Conservation (phyloP, 2,329 filamentous ascomycete genomes). For the Alternaria brassicae region DNA sequence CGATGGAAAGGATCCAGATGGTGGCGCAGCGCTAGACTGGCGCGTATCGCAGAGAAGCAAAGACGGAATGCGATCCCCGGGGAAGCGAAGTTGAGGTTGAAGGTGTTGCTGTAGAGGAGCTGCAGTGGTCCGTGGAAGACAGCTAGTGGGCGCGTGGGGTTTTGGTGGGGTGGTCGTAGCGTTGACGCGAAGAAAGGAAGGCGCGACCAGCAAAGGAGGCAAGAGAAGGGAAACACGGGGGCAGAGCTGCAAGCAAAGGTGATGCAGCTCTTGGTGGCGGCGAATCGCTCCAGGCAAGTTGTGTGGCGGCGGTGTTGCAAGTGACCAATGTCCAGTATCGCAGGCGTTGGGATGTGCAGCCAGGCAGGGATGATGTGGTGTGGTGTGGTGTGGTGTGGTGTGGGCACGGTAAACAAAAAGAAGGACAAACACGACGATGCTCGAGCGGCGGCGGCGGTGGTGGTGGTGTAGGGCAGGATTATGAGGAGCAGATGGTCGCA, state of each 20-base stretch:
- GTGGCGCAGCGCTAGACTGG: slow-evolving; percentile 14
- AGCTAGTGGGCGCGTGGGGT: slow-evolving; percentile 26
- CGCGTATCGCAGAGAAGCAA: slow-evolving; percentile 7
- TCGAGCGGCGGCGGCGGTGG: slow-evolving; percentile 3
- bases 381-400: too few relatives aligned
- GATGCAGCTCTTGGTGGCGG: slow-evolving; percentile 4
- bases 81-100: slow-evolving; percentile 3
- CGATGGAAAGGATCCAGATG: slow-evolving; percentile 11
- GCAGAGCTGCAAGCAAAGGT: slow-evolving; percentile 15
- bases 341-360: slow-evolving; percentile 19
- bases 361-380: background rate
- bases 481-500: slow-evolving; percentile 23
- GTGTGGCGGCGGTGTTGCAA: slow-evolving; percentile 16
- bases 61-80: background rate
- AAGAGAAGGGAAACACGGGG: slow-evolving; percentile 8
- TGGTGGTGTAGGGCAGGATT: slow-evolving; percentile 14
- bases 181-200: slow-evolving; percentile 23
- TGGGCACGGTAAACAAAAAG: slow-evolving; percentile 21
- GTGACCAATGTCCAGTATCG: slow-evolving; percentile 25
- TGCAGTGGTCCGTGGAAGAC: slow-evolving; percentile 24
- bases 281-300: slow-evolving; percentile 1
- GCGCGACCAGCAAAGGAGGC: slow-evolving; percentile 15
- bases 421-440: slow-evolving; percentile 28
- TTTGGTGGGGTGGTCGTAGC: slow-evolving; percentile 22
- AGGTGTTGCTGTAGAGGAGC: slow-evolving; percentile 10